Evolutionary conservation across 805 yeast genomes (phyloP).

Genomic region (Candida gorgasii): DNA sequence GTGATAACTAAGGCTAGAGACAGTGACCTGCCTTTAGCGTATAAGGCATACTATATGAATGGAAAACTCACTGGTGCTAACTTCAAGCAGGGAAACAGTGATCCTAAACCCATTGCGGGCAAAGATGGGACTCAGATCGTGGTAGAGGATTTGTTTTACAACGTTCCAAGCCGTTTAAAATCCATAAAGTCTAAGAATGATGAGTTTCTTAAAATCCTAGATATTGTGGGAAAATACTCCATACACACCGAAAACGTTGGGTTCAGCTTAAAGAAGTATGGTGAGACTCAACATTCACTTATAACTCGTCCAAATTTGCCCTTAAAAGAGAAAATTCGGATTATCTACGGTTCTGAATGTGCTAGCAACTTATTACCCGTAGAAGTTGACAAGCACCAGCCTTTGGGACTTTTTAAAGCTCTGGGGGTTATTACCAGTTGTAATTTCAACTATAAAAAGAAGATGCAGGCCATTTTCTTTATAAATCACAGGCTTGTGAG

Average conservation of each 20-base stretch:
- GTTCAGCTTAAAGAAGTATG: constrained; percentile 76
- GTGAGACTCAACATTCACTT: constrained; percentile 71
- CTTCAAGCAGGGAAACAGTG: constrained; percentile 37
- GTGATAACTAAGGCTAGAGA: constrained; percentile 68
- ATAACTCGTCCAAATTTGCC: constrained; percentile 52
- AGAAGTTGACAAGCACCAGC: constrained; percentile 23
- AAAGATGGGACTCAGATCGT: constrained; percentile 79
- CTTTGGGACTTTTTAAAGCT: constrained; percentile 53
- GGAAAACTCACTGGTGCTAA: constrained; percentile 57
- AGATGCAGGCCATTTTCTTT: constrained; percentile 71
- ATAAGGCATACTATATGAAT: constrained; percentile 63
- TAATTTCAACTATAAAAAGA: constrained; percentile 67
- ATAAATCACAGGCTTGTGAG: constrained; percentile 81
- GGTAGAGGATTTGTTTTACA: constrained; percentile 89
- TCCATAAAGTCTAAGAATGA: constrained; percentile 67
- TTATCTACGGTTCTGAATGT: constrained; percentile 67
- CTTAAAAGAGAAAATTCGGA: constrained; percentile 67
- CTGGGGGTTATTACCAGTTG: constrained; percentile 69
- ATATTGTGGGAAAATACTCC: constrained; percentile 81
- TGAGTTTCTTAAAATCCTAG: constrained; percentile 75
- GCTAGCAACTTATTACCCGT: constrained; percentile 64
- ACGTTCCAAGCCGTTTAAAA: constrained; percentile 74
- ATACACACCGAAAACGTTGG: constrained; percentile 71
- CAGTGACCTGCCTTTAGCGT: constrained; percentile 60
- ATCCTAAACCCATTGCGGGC: constrained; percentile 81